Base-by-base conservation (phyloP, 73 alveolate species). In the Breviolum minutum region DNA sequence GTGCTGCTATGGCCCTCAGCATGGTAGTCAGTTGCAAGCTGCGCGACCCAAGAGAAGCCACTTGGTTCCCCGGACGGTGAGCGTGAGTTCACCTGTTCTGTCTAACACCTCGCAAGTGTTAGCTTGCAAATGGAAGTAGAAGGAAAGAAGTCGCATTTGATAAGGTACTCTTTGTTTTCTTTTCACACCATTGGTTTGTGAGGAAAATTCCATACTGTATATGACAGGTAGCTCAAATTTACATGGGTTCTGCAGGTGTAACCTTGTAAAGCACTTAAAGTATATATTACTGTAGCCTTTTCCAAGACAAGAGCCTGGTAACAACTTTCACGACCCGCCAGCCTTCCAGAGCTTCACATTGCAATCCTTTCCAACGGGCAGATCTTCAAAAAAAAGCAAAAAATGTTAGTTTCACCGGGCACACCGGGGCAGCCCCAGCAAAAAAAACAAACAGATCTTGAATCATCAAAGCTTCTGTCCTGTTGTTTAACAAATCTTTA, bases 281-380 rank as follows among this genome's bases (percentile, higher is more conserved):
- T 9, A 77, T 10, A 77, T 17, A 77, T 40, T 40, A 40, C n/a
- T n/a, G n/a, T n/a, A n/a, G 0, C 54, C 54, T 40, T 40, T 40
- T 40, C 54, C 54, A 40, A 40, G 5, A 40, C 54, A 40, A 40
- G 54, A 2, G 54, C 54, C 54, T 40, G 54, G 54, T 40, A 40
- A 40, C 5, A 2, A 40, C 54, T 40, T 40, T 40, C 74, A 66
- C 11, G 64, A 32, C 10, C n/a, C 27, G 6, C n/a, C 22, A 32
- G 95, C 96, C 96, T 89, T 89, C 96, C 96, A 89, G 63, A 89
- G 96, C 80, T 89, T 89, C 77, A 89, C 86, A 22, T 63, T 89
- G 87, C 96, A 89, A 66, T 89, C 96, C 96, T 89, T 60, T 69
- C n/a, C 27, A 26, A 40, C 5, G 54, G 54, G 54, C 54, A 40